Conservation (phyloP, 768 basidiomycete genomes). For the Austroboletus eburneus region DNA sequence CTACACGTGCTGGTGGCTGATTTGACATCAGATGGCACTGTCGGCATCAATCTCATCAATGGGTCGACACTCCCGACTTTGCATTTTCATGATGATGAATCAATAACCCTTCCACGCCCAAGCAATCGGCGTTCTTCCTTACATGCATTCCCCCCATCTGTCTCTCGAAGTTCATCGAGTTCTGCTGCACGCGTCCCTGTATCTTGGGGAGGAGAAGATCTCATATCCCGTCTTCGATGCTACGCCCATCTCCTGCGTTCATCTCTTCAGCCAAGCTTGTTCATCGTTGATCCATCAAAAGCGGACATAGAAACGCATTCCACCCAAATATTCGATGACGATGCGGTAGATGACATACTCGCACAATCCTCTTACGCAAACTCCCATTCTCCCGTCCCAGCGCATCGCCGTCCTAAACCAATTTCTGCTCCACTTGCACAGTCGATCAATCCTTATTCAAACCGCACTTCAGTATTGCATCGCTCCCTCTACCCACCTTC, state of each 20-base stretch:
- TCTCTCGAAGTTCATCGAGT: constrained; percentile 43
- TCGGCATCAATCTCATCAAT: constrained; percentile 84
- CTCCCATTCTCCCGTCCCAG: constrained; percentile 79
- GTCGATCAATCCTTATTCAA: constrained; percentile 50
- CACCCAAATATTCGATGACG: constrained; percentile 77
- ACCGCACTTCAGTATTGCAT: constrained; percentile 74
- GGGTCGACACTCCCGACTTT: constrained; percentile 84
- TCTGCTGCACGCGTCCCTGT: constrained; percentile 39
- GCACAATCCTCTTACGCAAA: constrained; percentile 73
- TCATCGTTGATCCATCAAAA: constrained; percentile 87
- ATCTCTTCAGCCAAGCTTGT: constrained; percentile 78
- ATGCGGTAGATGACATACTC: constrained; percentile 84
- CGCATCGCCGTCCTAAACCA: constrained; percentile 72
- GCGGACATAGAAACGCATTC: constrained; percentile 93
- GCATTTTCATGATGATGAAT: constrained; percentile 97
- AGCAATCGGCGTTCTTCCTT: constrained; percentile 35
- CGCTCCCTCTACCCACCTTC: constrained; percentile 61
- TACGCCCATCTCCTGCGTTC: constrained; percentile 85
- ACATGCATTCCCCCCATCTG: constrained; percentile 61
- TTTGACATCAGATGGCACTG: constrained; percentile 63
- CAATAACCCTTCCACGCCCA: constrained; percentile 50
- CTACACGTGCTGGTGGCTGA: neutral
- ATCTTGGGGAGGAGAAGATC: constrained; percentile 86
- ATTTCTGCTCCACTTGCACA: constrained; percentile 39
- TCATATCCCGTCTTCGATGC: constrained; percentile 68